Conservation (phyloP, 257 asterid species). For the Craterostigma plantagineum region DNA sequence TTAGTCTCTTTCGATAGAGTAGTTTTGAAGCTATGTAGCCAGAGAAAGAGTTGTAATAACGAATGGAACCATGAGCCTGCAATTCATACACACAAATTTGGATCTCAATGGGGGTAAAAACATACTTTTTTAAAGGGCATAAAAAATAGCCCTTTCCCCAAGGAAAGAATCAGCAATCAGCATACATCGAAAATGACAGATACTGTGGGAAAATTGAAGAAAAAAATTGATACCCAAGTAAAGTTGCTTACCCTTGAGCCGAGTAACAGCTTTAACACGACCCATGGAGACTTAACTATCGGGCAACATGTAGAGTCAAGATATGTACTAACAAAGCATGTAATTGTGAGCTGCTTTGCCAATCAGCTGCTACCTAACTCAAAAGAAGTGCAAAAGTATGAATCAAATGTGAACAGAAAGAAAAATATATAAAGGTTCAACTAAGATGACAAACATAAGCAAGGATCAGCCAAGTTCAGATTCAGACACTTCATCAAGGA, state of each 20-base stretch:
- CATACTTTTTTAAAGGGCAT: background rate
- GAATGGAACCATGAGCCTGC: constrained; percentile 58
- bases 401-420: too few species aligned
- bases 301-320: too few species aligned
- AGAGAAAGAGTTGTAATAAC: constrained; percentile 38
- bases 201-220: too few species aligned
- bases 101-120: background rate
- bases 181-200: background rate
- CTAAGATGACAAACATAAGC: too few species aligned
- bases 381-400: too few species aligned
- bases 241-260: background rate
- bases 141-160: background rate
- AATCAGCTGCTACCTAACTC: too few species aligned
- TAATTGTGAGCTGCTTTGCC: too few species aligned
- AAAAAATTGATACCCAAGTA: background rate
- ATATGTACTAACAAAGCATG: too few species aligned
- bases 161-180: too few species aligned
- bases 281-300: background rate
- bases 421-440: too few species aligned
- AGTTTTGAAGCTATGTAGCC: constrained; percentile 47
- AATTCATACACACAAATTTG: constrained; percentile 6
- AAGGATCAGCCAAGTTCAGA: too few species aligned
- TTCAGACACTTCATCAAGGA: too few species aligned
- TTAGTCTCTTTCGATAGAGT: constrained; percentile 25
- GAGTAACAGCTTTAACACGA: background rate